phyloP scores from a whole-genome alignment of 306 rosid genomes.

The Psophocarpus tetragonolobus region DNA sequence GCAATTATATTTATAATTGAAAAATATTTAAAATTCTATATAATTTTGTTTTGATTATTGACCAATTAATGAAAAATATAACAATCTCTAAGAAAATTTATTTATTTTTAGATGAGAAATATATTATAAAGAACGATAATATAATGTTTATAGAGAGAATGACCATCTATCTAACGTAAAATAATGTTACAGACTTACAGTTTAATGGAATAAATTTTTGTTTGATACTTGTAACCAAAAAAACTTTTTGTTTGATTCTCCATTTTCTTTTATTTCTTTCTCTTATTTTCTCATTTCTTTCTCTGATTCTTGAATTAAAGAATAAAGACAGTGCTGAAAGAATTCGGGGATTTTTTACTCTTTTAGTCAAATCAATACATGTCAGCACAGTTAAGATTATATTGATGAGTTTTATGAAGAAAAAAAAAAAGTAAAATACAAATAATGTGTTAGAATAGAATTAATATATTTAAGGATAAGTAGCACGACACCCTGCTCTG shows the following conservation, averaged over 20 bases:
- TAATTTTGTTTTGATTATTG: neutral
- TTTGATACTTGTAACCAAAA: neutral
- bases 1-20: neutral
- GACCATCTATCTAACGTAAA: neutral
- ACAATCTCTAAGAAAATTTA: neutral
- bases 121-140: neutral
- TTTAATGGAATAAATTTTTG: neutral
- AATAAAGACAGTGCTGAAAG: neutral
- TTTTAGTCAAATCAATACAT: neutral
- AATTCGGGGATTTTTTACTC: neutral
- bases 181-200: neutral
- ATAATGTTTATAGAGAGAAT: neutral
- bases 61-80: neutral
- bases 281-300: neutral
- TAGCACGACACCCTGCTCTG: too few species aligned
- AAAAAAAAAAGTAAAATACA: neutral
- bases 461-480: neutral
- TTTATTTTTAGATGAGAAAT: neutral
- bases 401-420: neutral
- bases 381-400: neutral
- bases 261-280: neutral
- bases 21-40: too few species aligned
- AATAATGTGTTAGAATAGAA: neutral
- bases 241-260: neutral
- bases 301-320: neutral